Conservation (phyloP, 768 basidiomycete species). For the Hebeloma cylindrosporum region DNA sequence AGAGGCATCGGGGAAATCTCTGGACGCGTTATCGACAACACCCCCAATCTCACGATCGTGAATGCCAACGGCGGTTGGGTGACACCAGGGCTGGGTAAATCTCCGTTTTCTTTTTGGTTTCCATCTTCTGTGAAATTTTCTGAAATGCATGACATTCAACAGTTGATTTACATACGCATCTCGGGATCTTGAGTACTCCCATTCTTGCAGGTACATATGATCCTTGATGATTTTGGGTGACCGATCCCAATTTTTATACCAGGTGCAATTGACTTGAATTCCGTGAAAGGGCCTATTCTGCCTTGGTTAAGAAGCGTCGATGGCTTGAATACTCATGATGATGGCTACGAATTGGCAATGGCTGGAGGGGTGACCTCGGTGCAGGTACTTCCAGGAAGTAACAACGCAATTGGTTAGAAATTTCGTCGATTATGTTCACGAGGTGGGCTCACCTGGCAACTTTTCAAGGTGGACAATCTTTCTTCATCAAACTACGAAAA, state of each 20-base stretch:
- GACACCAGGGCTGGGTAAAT: constrained; percentile 61
- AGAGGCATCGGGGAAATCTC: constrained; percentile 57
- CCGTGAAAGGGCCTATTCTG: constrained; percentile 61
- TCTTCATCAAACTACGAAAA: constrained; percentile 80
- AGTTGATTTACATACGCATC: constrained; percentile 80
- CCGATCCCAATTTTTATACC: neutral
- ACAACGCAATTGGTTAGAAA: constrained; percentile 74
- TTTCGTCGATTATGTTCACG: neutral
- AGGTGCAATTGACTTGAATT: constrained; percentile 63
- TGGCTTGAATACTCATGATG: constrained; percentile 85
- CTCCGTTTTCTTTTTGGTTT: constrained; percentile 16
- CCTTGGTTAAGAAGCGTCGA: constrained; percentile 85
- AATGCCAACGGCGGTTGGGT: constrained; percentile 68
- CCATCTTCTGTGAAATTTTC: neutral
- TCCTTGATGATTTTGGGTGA: constrained; percentile 2
- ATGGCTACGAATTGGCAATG: constrained; percentile 68
- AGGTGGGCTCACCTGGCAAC: neutral
- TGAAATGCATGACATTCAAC: neutral
- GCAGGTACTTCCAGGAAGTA: constrained; percentile 77
- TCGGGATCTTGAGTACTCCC: constrained; percentile 73
- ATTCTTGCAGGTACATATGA: constrained; percentile 38
- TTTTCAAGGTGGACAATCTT: constrained; percentile 77
- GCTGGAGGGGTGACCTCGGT: constrained; percentile 88
- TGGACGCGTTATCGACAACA: constrained; percentile 33
- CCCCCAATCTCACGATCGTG: constrained; percentile 49